Evolutionary conservation across 2,329 filamentous ascomycete genomes (phyloP), one percentile per base, ranked within the genome.

Genomic region (Immersiporthe knoxdaviesiana): DNA sequence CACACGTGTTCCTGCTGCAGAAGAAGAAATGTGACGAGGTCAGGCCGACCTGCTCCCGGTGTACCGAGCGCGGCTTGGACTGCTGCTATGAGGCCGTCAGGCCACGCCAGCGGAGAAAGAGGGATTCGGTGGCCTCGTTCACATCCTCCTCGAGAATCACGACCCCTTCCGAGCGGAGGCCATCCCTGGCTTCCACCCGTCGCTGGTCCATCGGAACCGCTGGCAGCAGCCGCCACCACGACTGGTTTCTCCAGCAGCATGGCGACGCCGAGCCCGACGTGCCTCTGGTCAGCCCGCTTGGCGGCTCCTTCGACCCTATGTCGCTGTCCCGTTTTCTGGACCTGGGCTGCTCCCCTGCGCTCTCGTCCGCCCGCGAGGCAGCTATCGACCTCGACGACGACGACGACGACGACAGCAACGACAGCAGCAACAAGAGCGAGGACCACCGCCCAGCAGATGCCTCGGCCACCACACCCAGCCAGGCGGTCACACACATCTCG

Each of bases 1-100:
- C 30, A 52, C 67, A 24, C 37, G 18, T 27, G 37, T 47, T 47
- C 44, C 18, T 47, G 5, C 11, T 39, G 71, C 70, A 87, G 85
- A 87, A 88, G 76, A 88, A 88, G 76, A 87, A 87, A 77, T 87
- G 85, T 73, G 84, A 87, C 73, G 85, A 87, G 75, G 78, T 76
- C 44, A 82, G 84, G 10, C 85, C 85, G 2, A 78, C 79, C 60
- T 87, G 85, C 73, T 78, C 81, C 30, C 84, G 85, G 54, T 87
- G 85, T 75, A 73, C 77, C 56, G 85, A 87, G 75, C 80, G 82
- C 54, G 79, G 79, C 63, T 78, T 84, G 60, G 79, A 83, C 30
- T 87, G 85, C 73, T 76, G 79, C 2, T 88, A 88, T 71, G 85
- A 86, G 68, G 78, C 82, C 52, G 80, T 85, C 27, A 79, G 77